Conservation (phyloP, 768 basidiomycete genomes). For the Boletus fagicola region DNA sequence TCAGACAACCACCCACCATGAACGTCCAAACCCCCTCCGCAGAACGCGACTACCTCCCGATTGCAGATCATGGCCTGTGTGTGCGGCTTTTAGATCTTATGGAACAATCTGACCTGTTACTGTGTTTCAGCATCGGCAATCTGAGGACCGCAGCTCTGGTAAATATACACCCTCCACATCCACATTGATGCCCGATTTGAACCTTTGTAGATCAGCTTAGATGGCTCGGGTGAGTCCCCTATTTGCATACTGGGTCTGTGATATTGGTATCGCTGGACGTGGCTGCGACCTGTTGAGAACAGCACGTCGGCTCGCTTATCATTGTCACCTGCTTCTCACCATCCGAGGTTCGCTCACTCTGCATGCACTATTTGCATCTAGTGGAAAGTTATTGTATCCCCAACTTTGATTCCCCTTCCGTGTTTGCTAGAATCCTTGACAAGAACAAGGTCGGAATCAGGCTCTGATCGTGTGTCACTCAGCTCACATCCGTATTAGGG, state of each 20-base stretch:
- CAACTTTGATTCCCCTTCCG: constrained; percentile 89
- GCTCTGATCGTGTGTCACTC: neutral
- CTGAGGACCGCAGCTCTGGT: constrained; percentile 77
- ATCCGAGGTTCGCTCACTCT: constrained; percentile 4
- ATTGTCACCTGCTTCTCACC: neutral
- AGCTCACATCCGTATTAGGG: constrained; percentile 45
- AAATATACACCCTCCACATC: constrained; percentile 15
- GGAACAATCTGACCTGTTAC: constrained; percentile 9
- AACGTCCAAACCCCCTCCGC: constrained; percentile 51
- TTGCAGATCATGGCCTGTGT: constrained; percentile 80
- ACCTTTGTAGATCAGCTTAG: constrained; percentile 57
- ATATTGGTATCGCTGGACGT: neutral
- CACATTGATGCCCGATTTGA: constrained; percentile 4
- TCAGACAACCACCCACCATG: constrained; percentile 26
- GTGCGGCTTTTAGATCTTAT: constrained; percentile 22
- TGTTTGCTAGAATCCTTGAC: constrained; percentile 88
- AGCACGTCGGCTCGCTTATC: neutral
- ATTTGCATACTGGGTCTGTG: neutral
- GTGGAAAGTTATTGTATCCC: constrained; percentile 94
- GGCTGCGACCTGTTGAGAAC: neutral
- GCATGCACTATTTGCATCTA: constrained; percentile 25
- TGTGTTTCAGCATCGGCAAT: constrained; percentile 66
- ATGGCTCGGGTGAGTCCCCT: constrained; percentile 66
- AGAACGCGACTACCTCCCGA: constrained; percentile 67
- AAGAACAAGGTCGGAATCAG: constrained; percentile 57